phyloP scores from a whole-genome alignment of 768 basidiomycete species.

The Boletus edulis region DNA sequence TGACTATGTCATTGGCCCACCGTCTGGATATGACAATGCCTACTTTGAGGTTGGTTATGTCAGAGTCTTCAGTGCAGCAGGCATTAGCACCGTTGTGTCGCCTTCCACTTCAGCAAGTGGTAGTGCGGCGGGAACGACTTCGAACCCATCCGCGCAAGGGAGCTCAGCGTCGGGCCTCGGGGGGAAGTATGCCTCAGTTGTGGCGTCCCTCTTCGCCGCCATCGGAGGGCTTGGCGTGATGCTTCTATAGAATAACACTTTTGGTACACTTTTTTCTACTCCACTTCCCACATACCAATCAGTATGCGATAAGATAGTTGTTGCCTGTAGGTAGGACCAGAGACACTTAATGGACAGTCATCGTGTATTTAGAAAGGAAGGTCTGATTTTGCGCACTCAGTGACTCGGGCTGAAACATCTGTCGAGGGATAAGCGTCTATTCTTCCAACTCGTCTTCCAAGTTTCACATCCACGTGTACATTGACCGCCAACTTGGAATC shows the following conservation, averaged over 20 bases:
- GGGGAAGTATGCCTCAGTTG: constrained; percentile 1
- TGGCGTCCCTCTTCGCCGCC: constrained; percentile 8
- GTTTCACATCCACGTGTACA: background rate
- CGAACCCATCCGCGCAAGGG: background rate
- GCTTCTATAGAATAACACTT: constrained; percentile 8
- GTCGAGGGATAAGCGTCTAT: too few species aligned
- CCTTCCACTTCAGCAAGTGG: constrained; percentile 20
- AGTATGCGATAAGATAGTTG: background rate
- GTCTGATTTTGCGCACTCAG: too few species aligned
- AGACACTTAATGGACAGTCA: background rate
- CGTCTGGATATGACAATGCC: constrained; percentile 59
- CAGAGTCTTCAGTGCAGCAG: constrained; percentile 42
- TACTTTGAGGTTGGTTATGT: constrained; percentile 73
- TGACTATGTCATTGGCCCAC: constrained; percentile 64
- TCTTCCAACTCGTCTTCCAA: background rate
- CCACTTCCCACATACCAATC: background rate
- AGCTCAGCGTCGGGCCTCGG: constrained; percentile 1
- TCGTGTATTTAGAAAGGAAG: too few species aligned
- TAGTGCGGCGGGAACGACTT: constrained; percentile 9
- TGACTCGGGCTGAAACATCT: too few species aligned
- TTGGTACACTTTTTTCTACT: too few species aligned
- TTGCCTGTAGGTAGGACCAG: background rate
- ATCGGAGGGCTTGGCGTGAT: constrained; percentile 16
- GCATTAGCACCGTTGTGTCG: constrained; percentile 27
- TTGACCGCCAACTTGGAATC: too few species aligned